Conservation (phyloP, 140 eudicot species). For the Senecio squalidus region DNA sequence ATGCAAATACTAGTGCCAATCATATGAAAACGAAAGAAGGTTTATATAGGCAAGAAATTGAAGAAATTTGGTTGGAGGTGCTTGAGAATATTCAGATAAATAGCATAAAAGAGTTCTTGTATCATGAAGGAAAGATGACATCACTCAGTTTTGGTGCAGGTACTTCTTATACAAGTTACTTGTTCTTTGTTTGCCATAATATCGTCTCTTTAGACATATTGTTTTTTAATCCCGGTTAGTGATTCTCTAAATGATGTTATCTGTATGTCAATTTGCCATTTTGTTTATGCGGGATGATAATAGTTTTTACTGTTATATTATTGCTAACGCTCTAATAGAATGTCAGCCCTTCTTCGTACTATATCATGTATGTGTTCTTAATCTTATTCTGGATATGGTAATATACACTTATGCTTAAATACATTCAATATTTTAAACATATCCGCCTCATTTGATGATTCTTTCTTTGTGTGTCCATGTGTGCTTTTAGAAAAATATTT, state of each 20-base stretch:
- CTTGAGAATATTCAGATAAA: conserved; percentile 59
- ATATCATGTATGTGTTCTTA: not conserved
- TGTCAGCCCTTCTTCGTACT: too few relatives aligned
- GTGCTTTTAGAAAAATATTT: too few relatives aligned
- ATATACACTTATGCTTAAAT: not conserved
- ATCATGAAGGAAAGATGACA: conserved; percentile 74
- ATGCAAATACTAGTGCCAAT: conserved; percentile 28
- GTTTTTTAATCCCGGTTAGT: not conserved
- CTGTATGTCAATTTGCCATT: too few relatives aligned
- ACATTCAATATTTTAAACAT: not conserved
- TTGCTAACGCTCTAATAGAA: too few relatives aligned
- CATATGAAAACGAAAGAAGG: conserved; percentile 27
- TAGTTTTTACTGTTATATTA: too few relatives aligned
- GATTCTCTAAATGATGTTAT: not conserved
- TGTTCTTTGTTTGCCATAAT: conserved; percentile 3
- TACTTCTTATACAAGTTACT: conserved; percentile 18
- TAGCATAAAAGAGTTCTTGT: conserved; percentile 72
- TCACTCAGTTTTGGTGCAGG: conserved; percentile 80
- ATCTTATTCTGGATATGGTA: not conserved
- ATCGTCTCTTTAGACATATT: not conserved
- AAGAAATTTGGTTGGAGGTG: conserved; percentile 83
- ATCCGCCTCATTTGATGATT: too few relatives aligned
- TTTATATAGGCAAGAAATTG: conserved; percentile 44
- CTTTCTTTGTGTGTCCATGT: too few relatives aligned
- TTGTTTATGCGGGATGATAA: too few relatives aligned